phyloP scores from a whole-genome alignment of 306 rosid species.

The Fagus sylvatica region DNA sequence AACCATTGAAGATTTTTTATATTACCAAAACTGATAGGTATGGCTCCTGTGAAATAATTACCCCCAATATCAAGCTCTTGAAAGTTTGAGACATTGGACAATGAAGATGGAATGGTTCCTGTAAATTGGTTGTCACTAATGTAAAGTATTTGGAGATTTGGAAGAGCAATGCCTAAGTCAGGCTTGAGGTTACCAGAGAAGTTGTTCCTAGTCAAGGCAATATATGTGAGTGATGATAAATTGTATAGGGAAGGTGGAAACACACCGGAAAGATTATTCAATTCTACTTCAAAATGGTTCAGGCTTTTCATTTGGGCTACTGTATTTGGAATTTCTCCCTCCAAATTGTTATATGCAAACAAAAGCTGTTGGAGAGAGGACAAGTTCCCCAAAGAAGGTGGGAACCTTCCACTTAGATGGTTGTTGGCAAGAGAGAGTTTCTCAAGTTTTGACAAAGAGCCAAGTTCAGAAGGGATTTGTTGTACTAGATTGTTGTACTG shows the following conservation, averaged over 20 bases:
- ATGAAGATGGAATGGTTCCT: not conserved
- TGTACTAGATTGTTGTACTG: too few relatives aligned
- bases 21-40: not conserved
- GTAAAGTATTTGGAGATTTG: not conserved
- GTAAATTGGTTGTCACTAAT: not conserved
- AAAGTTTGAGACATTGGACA: not conserved
- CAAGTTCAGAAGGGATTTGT: not conserved
- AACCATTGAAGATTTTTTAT: not conserved
- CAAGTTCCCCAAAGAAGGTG: not conserved
- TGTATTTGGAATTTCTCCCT: not conserved
- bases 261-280: not conserved
- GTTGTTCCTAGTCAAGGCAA: not conserved
- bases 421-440: not conserved
- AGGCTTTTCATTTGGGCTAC: not conserved
- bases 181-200: not conserved
- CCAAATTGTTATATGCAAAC: not conserved
- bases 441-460: not conserved
- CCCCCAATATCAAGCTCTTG: not conserved
- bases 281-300: not conserved
- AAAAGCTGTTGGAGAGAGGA: not conserved
- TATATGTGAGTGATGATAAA: not conserved
- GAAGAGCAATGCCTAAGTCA: not conserved
- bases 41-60: not conserved
- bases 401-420: not conserved
- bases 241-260: constrained; percentile 1